Conservation (phyloP, 2,329 filamentous ascomycete species). For the Hypoxylon sp. region DNA sequence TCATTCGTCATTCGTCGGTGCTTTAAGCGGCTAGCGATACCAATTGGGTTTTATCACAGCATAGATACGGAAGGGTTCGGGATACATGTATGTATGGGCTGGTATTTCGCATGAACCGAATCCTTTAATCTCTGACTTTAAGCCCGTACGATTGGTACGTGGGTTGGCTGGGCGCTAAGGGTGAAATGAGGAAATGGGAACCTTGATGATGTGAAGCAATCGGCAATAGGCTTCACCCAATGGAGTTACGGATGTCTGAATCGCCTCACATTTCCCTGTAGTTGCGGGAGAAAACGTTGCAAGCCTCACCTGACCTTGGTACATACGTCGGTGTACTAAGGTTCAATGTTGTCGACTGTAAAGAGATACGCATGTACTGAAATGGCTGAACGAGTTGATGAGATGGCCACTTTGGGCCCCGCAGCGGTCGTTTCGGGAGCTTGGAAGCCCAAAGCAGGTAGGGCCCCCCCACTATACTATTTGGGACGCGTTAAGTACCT, state of each 20-base stretch:
- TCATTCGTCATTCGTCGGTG: slow-evolving; percentile 22
- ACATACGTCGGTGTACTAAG: background rate
- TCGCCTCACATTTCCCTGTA: slow-evolving; percentile 3
- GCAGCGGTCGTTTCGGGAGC: slow-evolving; percentile 14
- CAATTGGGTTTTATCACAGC: slow-evolving; percentile 39
- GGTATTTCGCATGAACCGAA: slow-evolving; percentile 33
- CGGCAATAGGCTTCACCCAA: slow-evolving; percentile 25
- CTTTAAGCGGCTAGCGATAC: slow-evolving; percentile 45
- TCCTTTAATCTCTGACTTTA: slow-evolving; percentile 30
- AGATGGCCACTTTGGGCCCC: slow-evolving; percentile 14
- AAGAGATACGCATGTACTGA: background rate
- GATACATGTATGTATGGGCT: background rate
- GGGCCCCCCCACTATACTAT: slow-evolving; percentile 30
- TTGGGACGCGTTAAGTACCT: slow-evolving; percentile 22
- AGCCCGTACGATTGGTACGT: slow-evolving; percentile 24
- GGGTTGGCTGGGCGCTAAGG: slow-evolving; percentile 20
- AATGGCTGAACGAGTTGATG: slow-evolving; percentile 1
- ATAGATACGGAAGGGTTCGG: slow-evolving; percentile 23
- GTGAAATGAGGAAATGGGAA: slow-evolving; percentile 3
- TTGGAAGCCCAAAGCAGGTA: slow-evolving; percentile 9
- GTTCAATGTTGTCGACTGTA: background rate
- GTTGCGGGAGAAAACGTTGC: slow-evolving; percentile 6
- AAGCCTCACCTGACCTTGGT: slow-evolving; percentile 12
- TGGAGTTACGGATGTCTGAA: slow-evolving; percentile 8
- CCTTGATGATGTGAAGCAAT: slow-evolving; percentile 11